Evolutionary conservation across 345 rosid genomes (phyloP).

Genomic region (Acer campestre): DNA sequence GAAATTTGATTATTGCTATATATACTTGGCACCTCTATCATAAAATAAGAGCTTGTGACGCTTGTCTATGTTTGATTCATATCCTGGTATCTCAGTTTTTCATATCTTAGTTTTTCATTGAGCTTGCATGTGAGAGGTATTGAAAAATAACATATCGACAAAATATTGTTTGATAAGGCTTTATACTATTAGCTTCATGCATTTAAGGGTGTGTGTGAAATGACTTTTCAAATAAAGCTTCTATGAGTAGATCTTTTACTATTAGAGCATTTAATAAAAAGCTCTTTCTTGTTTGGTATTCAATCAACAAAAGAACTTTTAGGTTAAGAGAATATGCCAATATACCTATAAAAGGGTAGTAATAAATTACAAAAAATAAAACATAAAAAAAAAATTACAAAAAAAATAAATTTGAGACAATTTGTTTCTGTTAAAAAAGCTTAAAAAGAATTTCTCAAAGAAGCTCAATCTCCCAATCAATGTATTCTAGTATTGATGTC

Average conservation of each 20-base stretch:
- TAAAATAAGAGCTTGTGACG: not conserved
- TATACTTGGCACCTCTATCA: constrained; percentile 9
- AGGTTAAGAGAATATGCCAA: not conserved
- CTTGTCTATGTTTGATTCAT: not conserved
- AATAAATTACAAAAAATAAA: not conserved
- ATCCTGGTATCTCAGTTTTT: too few relatives aligned
- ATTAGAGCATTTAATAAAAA: too few relatives aligned
- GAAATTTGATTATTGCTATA: not conserved
- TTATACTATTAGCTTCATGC: not conserved
- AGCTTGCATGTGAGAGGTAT: not conserved
- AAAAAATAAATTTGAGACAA: not conserved
- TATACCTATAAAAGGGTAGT: not conserved
- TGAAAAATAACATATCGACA: not conserved
- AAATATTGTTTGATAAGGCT: not conserved
- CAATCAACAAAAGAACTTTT: too few relatives aligned
- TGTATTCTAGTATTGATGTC: not conserved
- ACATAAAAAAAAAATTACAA: not conserved
- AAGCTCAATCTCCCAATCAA: not conserved
- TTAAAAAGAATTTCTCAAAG: not conserved
- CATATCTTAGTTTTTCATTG: not conserved
- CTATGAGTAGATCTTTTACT: too few relatives aligned
- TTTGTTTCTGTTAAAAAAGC: not conserved
- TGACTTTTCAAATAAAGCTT: not conserved
- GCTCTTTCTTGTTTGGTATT: too few relatives aligned
- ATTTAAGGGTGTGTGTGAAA: not conserved